phyloP scores from a whole-genome alignment of 192 early-diverging fungal species.

The Coemansia sp. region DNA sequence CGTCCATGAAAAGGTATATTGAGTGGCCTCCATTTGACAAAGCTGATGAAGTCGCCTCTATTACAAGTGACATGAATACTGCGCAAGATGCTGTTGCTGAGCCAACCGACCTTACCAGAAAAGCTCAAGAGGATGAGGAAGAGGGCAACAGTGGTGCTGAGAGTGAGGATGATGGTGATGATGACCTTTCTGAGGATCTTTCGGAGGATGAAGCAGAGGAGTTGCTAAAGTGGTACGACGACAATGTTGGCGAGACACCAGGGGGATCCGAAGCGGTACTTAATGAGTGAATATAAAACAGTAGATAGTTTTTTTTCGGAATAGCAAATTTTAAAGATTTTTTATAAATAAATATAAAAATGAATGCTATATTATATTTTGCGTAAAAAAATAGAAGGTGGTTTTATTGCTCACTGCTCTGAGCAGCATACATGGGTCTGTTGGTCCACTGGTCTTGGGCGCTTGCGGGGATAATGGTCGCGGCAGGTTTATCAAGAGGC shows the following conservation, averaged over 20 bases:
- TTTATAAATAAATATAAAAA: not conserved
- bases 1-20: conserved; percentile 16
- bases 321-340: not conserved
- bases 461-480: conserved; percentile 26
- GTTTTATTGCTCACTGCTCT: conserved; percentile 47
- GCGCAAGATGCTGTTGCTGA: not conserved
- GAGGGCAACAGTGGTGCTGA: not conserved
- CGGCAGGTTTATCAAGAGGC: conserved; percentile 10
- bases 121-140: not conserved
- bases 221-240: conserved; percentile 51
- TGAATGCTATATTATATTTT: not conserved
- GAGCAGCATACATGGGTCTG: conserved; percentile 32
- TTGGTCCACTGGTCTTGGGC: conserved; percentile 41
- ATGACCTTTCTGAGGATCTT: conserved; percentile 14
- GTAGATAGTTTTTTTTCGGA: not conserved
- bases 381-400: too few relatives aligned
- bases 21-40: conserved; percentile 31
- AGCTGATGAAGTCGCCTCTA: not conserved
- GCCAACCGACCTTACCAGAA: not conserved
- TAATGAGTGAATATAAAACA: not conserved
- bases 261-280: not conserved
- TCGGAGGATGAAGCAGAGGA: conserved; percentile 43
- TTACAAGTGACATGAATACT: not conserved
- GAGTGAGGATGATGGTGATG: conserved; percentile 6
- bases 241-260: conserved; percentile 15